Base-by-base conservation (phyloP, 2,329 filamentous ascomycete species). In the Cladophialophora chaetospira region DNA sequence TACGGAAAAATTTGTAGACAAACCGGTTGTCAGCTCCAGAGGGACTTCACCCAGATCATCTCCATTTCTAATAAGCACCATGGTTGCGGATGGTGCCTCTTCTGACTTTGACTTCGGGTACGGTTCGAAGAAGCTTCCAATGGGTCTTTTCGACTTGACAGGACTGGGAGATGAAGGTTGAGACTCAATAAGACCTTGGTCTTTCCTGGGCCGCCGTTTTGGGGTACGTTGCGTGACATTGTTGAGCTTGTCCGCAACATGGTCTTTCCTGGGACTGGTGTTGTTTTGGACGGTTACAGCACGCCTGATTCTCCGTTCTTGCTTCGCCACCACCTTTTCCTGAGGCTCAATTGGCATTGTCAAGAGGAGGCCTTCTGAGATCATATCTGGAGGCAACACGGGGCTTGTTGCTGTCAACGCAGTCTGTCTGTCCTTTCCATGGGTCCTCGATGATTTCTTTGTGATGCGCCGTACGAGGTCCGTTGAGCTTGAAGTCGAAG, bases 71-170 rank as follows among this genome's bases (percentile, higher is more conserved):
- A 15, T 6, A 2, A 2, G 23, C 11, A 8, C 36, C 8, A 10
- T 17, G 31, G 51, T 21, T 11, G 35, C 15, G 10, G 31, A 15
- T 25, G 46, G 17, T 17, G 31, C n/a, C 26, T 52, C 46, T n/a
- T 35, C 3, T 17, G 26, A 13, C 19, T 43, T 51, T 44, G n/a
- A n/a, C 31, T 25, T 47, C 44, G 35, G 55, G 21, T 53, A 56
- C 57, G 38, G 51, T 44, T 35, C 49, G 44, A 61, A 63, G 45
- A 61, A 61, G 33, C 57, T 58, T 21, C 50, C 58, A 25, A 63
- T 58, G 4, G 55, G 29, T 36, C 46, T 44, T 23, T 46, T 48
- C 19, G 50, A 19, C 17, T 21, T 28, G 25, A 9, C 26, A 4
- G 53, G 45, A 42, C 26, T 55, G 15, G 19, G 25, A 29, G 21